Evolutionary conservation across 129 eudicot species (phyloP).

Genomic region (Glebionis coronaria): DNA sequence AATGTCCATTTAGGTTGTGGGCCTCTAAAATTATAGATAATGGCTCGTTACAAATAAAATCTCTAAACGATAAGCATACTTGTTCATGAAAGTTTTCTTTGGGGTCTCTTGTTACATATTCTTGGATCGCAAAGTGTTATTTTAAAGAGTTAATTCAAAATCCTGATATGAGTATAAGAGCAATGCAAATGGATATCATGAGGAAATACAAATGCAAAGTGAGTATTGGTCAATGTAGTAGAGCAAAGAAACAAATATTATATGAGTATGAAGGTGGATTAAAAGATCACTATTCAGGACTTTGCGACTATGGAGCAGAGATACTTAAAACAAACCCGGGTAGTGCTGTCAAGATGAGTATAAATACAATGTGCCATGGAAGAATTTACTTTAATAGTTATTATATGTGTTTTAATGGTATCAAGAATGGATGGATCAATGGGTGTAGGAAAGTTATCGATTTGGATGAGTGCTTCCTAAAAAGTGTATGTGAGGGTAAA

Average conservation of each 20-base stretch:
- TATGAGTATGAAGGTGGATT: neutral
- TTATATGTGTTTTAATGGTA: neutral
- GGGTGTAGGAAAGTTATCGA: neutral
- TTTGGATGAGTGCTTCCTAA: neutral
- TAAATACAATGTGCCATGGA: neutral
- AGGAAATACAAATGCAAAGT: neutral
- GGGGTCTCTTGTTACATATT: constrained; percentile 2
- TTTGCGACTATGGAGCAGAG: neutral
- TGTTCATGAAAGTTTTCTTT: constrained; percentile 6
- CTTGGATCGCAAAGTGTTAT: constrained; percentile 4
- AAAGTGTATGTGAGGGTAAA: neutral
- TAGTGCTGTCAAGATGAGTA: neutral
- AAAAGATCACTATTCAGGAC: neutral
- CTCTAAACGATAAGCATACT: neutral
- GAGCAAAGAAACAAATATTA: neutral
- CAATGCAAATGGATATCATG: neutral
- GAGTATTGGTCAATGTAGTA: neutral
- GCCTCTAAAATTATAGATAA: neutral
- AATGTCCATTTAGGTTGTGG: constrained; percentile 12
- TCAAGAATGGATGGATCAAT: neutral
- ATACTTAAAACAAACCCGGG: neutral
- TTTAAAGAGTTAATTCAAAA: constrained; percentile 6
- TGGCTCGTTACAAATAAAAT: constrained; percentile 2
- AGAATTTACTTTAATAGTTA: neutral
- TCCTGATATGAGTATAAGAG: constrained; percentile 1